Evolutionary conservation across 2,329 filamentous ascomycete genomes (phyloP), one percentile per base, ranked within the genome.

Genomic region (Colletotrichum sp.): DNA sequence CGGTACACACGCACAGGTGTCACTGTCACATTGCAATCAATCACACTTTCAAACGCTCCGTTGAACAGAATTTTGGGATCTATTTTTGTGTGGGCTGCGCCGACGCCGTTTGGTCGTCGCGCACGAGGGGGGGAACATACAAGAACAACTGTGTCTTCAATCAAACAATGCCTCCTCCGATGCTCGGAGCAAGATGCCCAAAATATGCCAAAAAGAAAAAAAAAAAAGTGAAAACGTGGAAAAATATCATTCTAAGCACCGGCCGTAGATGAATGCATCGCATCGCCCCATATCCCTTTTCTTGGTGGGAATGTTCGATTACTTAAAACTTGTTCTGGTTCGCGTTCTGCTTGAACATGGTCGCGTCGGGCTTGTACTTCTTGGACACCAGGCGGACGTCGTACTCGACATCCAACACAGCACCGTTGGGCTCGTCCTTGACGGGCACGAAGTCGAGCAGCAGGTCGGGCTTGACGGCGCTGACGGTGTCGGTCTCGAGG

Each of bases 401-500:
- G 72, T 84, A 85, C 66, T 83, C 79, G 30, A 84, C 69, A 63
- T 85, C 83, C 8, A 84, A 65, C 1, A 75, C 44, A 16, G 79
- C 84, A n/a, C 78, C 79, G 36, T 82, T 81, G 6, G 80, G 77
- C 30, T 85, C 83, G 65, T 84, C 81, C 72, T 85, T 79, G 34
- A 86, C 79, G 21, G 86, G 86, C 67, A 85, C 83, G 75, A 88
- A 88, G 32, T 87, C 84, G n/a, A 87, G 85, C 15, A 87, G 79
- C 4, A 87, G 82, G 67, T 86, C 81, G 34, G 81, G 79, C 76
- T 85, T 85, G 24, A 85, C 84, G 13, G 83, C 83, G 67, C 84
- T 85, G 8, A 83, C 83, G 1, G 83, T 83, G 72, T 85, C 84
- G 28, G 83, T 81, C 30, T 79, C 77, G 18, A 93, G 86, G 79